Evolutionary conservation across 139 green algal species (phyloP), one percentile per base, ranked within the genome.

Genomic region (Coelastrella sp.): DNA sequence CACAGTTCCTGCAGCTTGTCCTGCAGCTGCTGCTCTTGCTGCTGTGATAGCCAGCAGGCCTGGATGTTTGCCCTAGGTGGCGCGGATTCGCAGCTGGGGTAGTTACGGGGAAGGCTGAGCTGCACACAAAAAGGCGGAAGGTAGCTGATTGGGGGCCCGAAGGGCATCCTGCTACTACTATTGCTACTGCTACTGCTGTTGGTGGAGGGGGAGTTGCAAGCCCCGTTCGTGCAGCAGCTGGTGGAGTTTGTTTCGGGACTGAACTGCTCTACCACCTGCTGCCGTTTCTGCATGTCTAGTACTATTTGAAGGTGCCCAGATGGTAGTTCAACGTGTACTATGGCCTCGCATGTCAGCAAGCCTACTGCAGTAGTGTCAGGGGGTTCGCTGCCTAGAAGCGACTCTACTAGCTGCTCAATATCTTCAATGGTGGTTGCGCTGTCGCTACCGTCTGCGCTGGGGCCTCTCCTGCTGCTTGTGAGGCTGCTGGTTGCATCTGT

Each of bases 101-200:
- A 96, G 16, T 14, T 71, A 5, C 32, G 13, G 0, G 80, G 85
- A 47, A 96, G 83, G 0, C 77, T 77, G 5, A 96, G 78, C n/a
- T 85, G 88, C 56, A 96, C 66, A 73, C 88, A 84, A 8, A 96
- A 60, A 20, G 94, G 94, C 7, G 91, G 91, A 13, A 96, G 83
- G 57, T 90, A 79, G 17, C 66, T 47, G 7, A 96, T 68, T 0
- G 68, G 64, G 7, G 78, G n/a, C 3, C 92, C 90, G 73, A 84
- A 83, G 3, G 88, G 89, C 22, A 86, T 64, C 13, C 57, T 32
- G 3, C 7, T 85, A 57, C 80, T 88, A 23, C 66, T 23, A 20
- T 57, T n/a, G 58, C 81, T 80, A 64, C 71, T 84, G 80, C 60
- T 88, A 74, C 87, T 66, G 75, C 89, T 83, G 80, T 54, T 54